Evolutionary conservation across 108 stramenopile species (phyloP).

Genomic region (Bacterosira constricta): DNA sequence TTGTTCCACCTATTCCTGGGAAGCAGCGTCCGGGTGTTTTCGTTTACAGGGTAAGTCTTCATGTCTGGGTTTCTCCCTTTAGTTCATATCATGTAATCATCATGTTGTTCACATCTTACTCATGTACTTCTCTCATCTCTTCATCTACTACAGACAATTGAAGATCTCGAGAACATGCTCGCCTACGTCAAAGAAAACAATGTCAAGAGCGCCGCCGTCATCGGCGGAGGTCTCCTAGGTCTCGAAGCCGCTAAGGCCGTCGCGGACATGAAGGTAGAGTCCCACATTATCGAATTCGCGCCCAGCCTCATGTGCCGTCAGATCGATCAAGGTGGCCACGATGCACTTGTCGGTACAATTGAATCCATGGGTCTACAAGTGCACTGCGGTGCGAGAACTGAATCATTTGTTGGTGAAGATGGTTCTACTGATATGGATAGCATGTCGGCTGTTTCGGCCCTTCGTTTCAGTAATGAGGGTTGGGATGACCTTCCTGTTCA

Average conservation of each 20-base stretch:
- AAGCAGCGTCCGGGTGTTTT: conserved; percentile 89
- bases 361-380: conserved; percentile 92
- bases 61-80: background rate
- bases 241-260: conserved; percentile 90
- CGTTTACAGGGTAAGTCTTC: conserved; percentile 78
- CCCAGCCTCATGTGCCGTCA: conserved; percentile 93
- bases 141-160: conserved; percentile 62
- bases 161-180: conserved; percentile 92
- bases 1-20: conserved; percentile 95
- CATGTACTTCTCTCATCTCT: no score
- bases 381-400: conserved; percentile 89
- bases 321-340: conserved; percentile 93
- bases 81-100: background rate
- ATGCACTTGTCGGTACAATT: conserved; percentile 89
- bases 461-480: conserved; percentile 82
- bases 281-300: conserved; percentile 93
- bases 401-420: conserved; percentile 85
- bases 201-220: conserved; percentile 89
- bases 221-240: conserved; percentile 92
- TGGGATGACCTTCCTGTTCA: conserved; percentile 92
- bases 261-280: conserved; percentile 89
- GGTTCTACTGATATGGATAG: conserved; percentile 79
- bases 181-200: conserved; percentile 84
- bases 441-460: conserved; percentile 69
- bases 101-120: background rate